Conservation (phyloP, 257 asterid species). For the Salvia hispanica region DNA sequence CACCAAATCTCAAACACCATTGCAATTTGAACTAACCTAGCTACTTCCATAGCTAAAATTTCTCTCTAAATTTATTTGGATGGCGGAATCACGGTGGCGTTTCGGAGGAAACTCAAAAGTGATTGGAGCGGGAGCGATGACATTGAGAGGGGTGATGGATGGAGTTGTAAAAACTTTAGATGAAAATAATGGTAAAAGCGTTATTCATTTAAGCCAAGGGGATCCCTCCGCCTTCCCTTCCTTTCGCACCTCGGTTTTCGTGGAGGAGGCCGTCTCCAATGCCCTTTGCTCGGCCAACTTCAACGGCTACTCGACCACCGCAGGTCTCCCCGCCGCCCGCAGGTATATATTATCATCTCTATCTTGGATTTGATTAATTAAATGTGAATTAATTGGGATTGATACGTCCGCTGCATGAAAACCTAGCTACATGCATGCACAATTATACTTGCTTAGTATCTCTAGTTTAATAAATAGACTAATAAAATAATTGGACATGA, state of each 20-base stretch:
- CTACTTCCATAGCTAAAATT: too few relatives aligned
- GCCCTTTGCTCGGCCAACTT: conserved; percentile 59
- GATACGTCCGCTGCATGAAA: not conserved
- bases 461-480: too few relatives aligned
- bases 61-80: too few relatives aligned
- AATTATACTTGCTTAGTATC: not conserved
- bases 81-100: conserved; percentile 43
- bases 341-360: conserved; percentile 33
- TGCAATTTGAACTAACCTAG: too few relatives aligned
- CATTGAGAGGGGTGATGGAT: conserved; percentile 56
- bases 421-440: too few relatives aligned
- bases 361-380: too few relatives aligned
- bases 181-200: conserved; percentile 42
- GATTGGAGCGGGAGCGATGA: conserved; percentile 43
- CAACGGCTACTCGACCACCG: conserved; percentile 71
- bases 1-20: too few relatives aligned
- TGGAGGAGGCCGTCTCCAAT: conserved; percentile 61
- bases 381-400: too few relatives aligned
- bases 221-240: conserved; percentile 80
- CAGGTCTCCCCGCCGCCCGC: conserved; percentile 68
- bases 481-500: too few relatives aligned
- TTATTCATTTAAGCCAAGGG: conserved; percentile 69
- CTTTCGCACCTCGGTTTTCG: conserved; percentile 54
- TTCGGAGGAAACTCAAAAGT: conserved; percentile 51
- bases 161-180: conserved; percentile 43